Conservation (phyloP, 2,329 filamentous ascomycete species). For the Coccinonectria pachysandricola region DNA sequence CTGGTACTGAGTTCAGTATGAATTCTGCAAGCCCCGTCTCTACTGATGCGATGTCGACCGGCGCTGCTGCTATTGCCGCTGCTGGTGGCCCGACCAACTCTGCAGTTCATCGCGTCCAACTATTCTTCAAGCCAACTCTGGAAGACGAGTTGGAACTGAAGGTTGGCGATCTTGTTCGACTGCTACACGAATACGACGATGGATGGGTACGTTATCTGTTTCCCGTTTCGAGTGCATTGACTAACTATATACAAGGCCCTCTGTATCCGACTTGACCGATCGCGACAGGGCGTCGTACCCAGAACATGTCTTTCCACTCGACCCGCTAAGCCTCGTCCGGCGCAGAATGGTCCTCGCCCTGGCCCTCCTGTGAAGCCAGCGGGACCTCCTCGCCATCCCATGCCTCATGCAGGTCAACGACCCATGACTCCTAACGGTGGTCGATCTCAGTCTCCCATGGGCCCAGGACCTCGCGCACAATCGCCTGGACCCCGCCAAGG, state of each 20-base stretch:
- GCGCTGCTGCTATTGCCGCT: slow-evolving; percentile 50
- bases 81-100: slow-evolving; percentile 49
- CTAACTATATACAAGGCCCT: slow-evolving; percentile 55
- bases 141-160: slow-evolving; percentile 80
- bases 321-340: slow-evolving; percentile 74
- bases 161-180: slow-evolving; percentile 72
- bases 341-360: slow-evolving; percentile 35
- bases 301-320: slow-evolving; percentile 87
- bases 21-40: slow-evolving; percentile 40
- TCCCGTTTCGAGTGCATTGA: background rate
- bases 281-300: slow-evolving; percentile 84
- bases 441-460: slow-evolving; percentile 22
- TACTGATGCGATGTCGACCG: slow-evolving; percentile 31
- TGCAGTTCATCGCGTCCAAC: slow-evolving; percentile 80
- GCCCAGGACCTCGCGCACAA: slow-evolving; percentile 28
- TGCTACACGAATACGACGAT: slow-evolving; percentile 95
- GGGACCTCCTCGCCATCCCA: slow-evolving; percentile 14
- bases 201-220: slow-evolving; percentile 66
- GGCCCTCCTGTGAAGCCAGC: slow-evolving; percentile 42
- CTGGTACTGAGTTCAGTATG: slow-evolving; percentile 53
- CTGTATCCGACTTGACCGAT: slow-evolving; percentile 81
- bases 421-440: slow-evolving; percentile 29
- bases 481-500: slow-evolving; percentile 33
- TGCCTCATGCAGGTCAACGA: slow-evolving; percentile 19
- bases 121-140: slow-evolving; percentile 89